Base-by-base conservation (phyloP, 139 green algal species). In the Zygnema cylindricum region DNA sequence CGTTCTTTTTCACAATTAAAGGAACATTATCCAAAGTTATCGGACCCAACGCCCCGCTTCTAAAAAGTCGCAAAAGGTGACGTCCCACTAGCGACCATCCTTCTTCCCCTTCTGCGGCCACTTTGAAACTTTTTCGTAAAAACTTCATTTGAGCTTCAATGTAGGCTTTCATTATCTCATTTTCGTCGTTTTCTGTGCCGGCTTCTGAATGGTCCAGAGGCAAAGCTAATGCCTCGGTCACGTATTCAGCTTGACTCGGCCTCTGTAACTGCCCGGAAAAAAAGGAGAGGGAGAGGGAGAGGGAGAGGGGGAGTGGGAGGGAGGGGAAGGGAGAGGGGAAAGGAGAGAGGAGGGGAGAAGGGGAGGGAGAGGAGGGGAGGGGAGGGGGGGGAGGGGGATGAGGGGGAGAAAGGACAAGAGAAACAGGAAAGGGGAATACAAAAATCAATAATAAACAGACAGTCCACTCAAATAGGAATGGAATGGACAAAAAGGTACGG, bases 111-210 rank as follows among this genome's bases (percentile, higher is more conserved):
- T 77, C 30, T 2, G 2, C 21, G 11, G 81, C 2, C 30, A 87
- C 30, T 38, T 82, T 2, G 21, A 87, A 7, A 22, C 35, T 22
- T 36, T 69, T 84, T 76, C 81, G 16, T 3, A 87, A 69, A 49
- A 87, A 69, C 35, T 76, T 2, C 81, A 87, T 84, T 69, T 87
- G 81, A 2, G 16, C 22, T 43, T 87, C 81, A 43, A 87, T n/a
- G 77, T 38, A 33, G 33, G 3, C 35, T 38, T 55, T 33, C 77
- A 84, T 84, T 11, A 16, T 33, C 2, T 63, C 77, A 2, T 35
- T 7, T 87, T 69, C 35, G 81, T 41, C 81, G n/a, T 7, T 42
- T 49, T 63, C 81, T 75, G 71, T n/a, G n/a, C n/a, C n/a, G n/a
- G n/a, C n/a, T n/a, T n/a, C n/a, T n/a, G 49, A 63, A 63, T 7